phyloP scores from a whole-genome alignment of 2,329 filamentous ascomycete genomes.

The Ascochyta viciae-villosae region DNA sequence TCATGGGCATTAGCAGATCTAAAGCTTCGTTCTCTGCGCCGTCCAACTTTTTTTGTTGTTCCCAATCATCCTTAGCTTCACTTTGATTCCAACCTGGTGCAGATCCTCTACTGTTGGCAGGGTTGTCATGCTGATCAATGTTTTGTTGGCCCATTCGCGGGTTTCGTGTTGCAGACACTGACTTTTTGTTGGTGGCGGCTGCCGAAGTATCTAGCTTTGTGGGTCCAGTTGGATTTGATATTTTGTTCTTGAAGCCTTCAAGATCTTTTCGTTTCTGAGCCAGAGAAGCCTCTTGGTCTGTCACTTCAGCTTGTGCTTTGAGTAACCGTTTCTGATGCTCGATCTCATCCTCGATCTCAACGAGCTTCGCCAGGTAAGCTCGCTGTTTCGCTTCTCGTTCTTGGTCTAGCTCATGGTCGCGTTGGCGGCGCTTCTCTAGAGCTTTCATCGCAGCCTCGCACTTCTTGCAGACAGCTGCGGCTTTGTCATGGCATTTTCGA shows the following conservation, averaged over 20 bases:
- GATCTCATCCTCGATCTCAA: conserved; percentile 62
- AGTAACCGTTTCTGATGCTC: conserved; percentile 55
- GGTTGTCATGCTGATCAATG: neutral
- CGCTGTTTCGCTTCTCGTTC: conserved; percentile 55
- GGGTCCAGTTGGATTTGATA: neutral
- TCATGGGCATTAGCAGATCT: conserved; percentile 72
- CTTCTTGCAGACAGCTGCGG: conserved; percentile 52
- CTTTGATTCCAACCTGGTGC: conserved; percentile 26
- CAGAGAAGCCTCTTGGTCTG: conserved; percentile 54
- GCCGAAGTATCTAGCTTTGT: too few species aligned
- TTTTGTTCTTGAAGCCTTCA: conserved; percentile 43
- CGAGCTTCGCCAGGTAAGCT: conserved; percentile 55
- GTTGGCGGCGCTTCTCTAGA: conserved; percentile 52
- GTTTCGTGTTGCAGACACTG: too few species aligned
- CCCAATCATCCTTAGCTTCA: conserved; percentile 63
- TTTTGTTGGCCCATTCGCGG: neutral
- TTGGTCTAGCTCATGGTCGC: conserved; percentile 61
- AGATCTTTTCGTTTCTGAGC: conserved; percentile 59
- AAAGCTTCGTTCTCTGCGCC: conserved; percentile 61
- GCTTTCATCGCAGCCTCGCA: conserved; percentile 62
- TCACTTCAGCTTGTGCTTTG: conserved; percentile 55
- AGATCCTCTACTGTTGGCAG: neutral
- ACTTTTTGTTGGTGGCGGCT: too few species aligned
- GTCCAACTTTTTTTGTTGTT: conserved; percentile 63
- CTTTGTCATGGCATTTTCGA: conserved; percentile 55